Base-by-base conservation (phyloP, 129 eudicot species). In the Glebionis coronaria region DNA sequence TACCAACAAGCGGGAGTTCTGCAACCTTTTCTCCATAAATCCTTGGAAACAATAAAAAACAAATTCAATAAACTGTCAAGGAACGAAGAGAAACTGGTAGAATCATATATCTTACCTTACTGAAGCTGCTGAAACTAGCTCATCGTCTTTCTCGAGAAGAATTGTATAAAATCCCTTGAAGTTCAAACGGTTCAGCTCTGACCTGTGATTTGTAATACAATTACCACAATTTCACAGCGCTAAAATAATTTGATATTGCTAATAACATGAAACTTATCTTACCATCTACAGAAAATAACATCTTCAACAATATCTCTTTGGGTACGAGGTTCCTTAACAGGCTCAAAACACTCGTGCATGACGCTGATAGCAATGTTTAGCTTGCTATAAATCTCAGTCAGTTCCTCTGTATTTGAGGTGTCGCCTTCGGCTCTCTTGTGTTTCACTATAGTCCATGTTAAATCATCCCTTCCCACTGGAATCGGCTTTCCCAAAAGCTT, bases 281-380 rank as follows among this genome's bases (percentile, higher is more conserved):
- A 93, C 98, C 95, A 57, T 84, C 90, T 81, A 67, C 82, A 65
- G 50, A 93, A 93, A 46, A 88, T 79, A 52, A 88, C 92, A 79
- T 93, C 98, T 79, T 93, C 96, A 42, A 88, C 83, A 64, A 88
- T 79, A 79, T 88, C 98, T 60, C 86, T 81, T 70, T 69, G 78
- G 63, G 95, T 92, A 13, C 80, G 73, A 73, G 95, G 90, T 76
- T 92, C 96, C 71, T 80, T 82, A 52, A 93, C 82, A 4, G 98
- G 95, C 57, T 88, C 95, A 72, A 93, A 93, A 76, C 98, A 93
- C 68, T 93, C 98, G 46, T 88, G 96, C 95, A 88, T 88, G 68
- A 93, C 92, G 53, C 71, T 77, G 47, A 93, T 84, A 65, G 96
- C 96, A 55, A 93, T 76, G 77, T 75, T 82, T 15, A 92, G 95